Evolutionary conservation across 1,284 basidiomycete species (phyloP), one percentile per base, ranked within the genome.

Genomic region (Malassezia obtusa): DNA sequence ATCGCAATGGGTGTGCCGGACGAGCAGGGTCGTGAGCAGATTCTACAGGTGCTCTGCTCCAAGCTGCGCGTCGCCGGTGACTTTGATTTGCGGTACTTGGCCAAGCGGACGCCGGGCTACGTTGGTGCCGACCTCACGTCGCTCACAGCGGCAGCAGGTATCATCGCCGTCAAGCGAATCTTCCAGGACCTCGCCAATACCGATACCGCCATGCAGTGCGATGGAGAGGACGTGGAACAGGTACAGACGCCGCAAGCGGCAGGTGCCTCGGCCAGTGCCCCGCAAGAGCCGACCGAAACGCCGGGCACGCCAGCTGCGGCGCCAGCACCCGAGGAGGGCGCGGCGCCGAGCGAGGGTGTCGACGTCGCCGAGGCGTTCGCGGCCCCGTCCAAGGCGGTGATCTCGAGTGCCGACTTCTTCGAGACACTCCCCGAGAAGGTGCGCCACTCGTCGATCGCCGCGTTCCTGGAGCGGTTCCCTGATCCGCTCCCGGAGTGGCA

Each of bases 1-100:
- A 96, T 98, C 52, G 86, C 86, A 49, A 90, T 96, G 85, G 87
- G 89, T 22, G 91, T 96, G 3, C 92, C 92, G 1, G 89, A 92
- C 64, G 86, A 95, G 62, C 83, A 62, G 8, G 71, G 68, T 7
- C 57, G 71, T 22, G 86, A 87, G 67, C 87, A 91, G 89, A 73
- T 73, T 33, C 56, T 73, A 21, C 64, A 60, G 33, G 68, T 73
- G 12, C 61, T 73, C 15, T 65, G 65, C 10, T 50, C 51, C 41
- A 64, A 64, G 56, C 56, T 73, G 33, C 59, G 47, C 9, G 56
- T 50, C 17, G 28, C 69, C 86, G 89, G 71, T 90, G 82, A 87
- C 60, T 90, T 94, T 61, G 82, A 92, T 74, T 89, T 87, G 68
- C 71, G 77, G 12, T 79, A 80, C 1, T 78, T 98, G 14, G 92